Conservation (phyloP, 257 asterid genomes). For the Plantago ovata region DNA sequence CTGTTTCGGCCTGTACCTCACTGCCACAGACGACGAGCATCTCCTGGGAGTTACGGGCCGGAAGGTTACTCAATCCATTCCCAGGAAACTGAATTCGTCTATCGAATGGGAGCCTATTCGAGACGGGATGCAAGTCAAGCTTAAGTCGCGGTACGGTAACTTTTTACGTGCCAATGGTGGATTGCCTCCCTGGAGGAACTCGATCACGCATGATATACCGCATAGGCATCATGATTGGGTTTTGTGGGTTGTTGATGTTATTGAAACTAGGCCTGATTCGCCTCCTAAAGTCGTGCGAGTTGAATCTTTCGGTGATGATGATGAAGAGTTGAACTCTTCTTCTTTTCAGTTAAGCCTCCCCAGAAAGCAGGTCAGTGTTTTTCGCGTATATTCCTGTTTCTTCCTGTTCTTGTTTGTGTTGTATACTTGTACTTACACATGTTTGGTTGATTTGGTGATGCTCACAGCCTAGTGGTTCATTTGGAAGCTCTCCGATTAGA, state of each 20-base stretch:
- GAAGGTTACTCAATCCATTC: constrained; percentile 56
- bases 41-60: constrained; percentile 74
- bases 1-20: constrained; percentile 61
- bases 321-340: constrained; percentile 36
- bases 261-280: constrained; percentile 44
- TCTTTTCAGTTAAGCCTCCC: constrained; percentile 36
- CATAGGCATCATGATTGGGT: constrained; percentile 67
- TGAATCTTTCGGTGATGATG: constrained; percentile 36
- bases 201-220: constrained; percentile 84
- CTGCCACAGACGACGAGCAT: constrained; percentile 56
- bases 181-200: constrained; percentile 90
- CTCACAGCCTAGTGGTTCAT: constrained; percentile 34
- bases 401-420: neutral
- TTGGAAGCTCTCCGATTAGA: constrained; percentile 30
- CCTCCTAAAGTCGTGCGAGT: constrained; percentile 26
- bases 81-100: constrained; percentile 56
- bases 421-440: neutral
- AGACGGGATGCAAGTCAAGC: constrained; percentile 59
- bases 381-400: neutral
- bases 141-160: constrained; percentile 74
- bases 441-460: constrained; percentile 15
- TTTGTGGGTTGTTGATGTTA: constrained; percentile 65
- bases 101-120: constrained; percentile 80
- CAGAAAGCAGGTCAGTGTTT: constrained; percentile 22
- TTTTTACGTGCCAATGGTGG: constrained; percentile 86